Conservation (phyloP, 495 filamentous ascomycete species). For the Aspergillus taichungensis region DNA sequence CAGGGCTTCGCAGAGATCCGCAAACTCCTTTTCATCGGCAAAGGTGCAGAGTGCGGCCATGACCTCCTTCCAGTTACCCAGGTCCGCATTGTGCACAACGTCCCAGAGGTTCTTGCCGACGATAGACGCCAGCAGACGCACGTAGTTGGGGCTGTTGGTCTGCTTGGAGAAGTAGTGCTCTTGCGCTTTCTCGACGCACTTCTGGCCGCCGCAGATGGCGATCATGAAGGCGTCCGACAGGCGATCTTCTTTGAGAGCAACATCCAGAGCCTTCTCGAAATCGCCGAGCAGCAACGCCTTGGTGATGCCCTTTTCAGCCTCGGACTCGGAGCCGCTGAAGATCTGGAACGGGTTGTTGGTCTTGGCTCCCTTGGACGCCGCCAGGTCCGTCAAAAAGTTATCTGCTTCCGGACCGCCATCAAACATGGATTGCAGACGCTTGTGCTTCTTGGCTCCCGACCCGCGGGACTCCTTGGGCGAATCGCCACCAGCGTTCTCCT, state of each 20-base stretch:
- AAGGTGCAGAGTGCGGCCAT: conserved; percentile 95
- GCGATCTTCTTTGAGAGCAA: conserved; percentile 78
- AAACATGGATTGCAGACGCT: conserved; percentile 73
- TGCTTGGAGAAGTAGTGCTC: conserved; percentile 82
- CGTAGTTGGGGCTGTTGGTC: conserved; percentile 75
- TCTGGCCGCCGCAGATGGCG: conserved; percentile 90
- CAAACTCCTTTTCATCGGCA: conserved; percentile 80
- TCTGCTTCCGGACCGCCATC: conserved; percentile 68
- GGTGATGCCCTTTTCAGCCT: conserved; percentile 80
- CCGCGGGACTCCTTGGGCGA: conserved; percentile 35
- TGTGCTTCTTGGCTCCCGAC: conserved; percentile 42
- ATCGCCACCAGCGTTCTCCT: conserved; percentile 34
- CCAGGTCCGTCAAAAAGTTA: conserved; percentile 68
- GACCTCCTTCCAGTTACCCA: conserved; percentile 91
- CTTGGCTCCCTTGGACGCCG: conserved; percentile 68
- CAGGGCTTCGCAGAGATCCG: conserved; percentile 92
- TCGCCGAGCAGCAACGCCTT: conserved; percentile 77
- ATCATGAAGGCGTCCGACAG: conserved; percentile 97
- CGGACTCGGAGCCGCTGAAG: conserved; percentile 67
- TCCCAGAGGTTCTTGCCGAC: conserved; percentile 98
- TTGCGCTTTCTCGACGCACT: conserved; percentile 89
- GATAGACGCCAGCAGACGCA: conserved; percentile 82
- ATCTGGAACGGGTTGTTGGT: conserved; percentile 85
- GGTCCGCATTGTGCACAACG: conserved; percentile 88
- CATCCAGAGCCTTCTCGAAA: conserved; percentile 82